Conservation (phyloP, 495 filamentous ascomycete genomes). For the Penicillium arizonense region DNA sequence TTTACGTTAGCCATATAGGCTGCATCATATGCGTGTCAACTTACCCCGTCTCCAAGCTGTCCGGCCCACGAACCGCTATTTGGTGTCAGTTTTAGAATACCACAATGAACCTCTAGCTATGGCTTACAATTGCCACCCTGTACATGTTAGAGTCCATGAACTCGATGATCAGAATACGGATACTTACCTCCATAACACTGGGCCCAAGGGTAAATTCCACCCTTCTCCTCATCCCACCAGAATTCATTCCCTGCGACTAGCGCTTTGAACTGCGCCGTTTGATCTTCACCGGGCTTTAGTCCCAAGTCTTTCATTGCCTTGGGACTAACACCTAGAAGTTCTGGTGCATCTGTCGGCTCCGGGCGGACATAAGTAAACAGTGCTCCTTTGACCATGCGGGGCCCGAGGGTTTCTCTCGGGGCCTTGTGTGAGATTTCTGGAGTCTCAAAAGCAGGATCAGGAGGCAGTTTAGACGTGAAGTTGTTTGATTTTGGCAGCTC, state of each 20-base stretch:
- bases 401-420: conserved; percentile 70
- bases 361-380: conserved; percentile 90
- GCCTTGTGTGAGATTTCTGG: conserved; percentile 77
- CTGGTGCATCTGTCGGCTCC: conserved; percentile 62
- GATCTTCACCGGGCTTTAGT: conserved; percentile 61
- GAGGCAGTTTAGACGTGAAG: conserved; percentile 76
- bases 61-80: conserved; percentile 81
- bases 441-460: conserved; percentile 78
- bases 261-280: conserved; percentile 71
- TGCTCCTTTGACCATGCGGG: conserved; percentile 81
- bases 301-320: conserved; percentile 78
- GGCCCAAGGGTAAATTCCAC: conserved; percentile 90
- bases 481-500: conserved; percentile 82
- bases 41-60: conserved; percentile 84
- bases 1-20: neutral
- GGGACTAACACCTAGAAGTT: conserved; percentile 76
- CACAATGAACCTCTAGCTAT: neutral
- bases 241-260: conserved; percentile 80
- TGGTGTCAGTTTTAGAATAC: conserved; percentile 11
- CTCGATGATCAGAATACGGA: neutral
- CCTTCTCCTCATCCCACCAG: conserved; percentile 54
- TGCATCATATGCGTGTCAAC: conserved; percentile 3
- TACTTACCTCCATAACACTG: conserved; percentile 86
- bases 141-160: conserved; percentile 16
- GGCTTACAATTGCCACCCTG: conserved; percentile 57